Percentiles rank a stretch among this genome's conserved stretches.
phyloP scores from a whole-genome alignment of 208 protist species.

The Wallacemonas collosoma region DNA sequence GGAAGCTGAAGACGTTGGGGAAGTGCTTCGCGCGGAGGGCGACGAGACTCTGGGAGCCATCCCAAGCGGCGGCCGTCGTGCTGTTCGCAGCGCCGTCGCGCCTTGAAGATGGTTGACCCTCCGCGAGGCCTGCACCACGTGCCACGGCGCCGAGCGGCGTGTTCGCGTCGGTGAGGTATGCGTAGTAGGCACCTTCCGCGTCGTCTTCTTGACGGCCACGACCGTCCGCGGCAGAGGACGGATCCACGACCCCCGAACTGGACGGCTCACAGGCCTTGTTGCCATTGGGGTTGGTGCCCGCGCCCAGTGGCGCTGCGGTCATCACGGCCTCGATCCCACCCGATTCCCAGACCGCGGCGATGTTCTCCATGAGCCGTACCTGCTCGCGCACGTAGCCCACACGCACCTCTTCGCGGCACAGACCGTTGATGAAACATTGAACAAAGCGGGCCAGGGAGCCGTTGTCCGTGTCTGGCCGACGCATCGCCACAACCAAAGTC shows the following conservation, averaged over 20 bases:
- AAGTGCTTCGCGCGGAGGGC: not conserved
- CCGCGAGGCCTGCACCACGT: not conserved
- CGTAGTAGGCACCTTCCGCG: slow-evolving; percentile 1
- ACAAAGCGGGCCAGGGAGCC: slow-evolving; percentile 67
- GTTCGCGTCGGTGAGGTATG: slow-evolving; percentile 3
- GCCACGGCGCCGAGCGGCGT: not conserved
- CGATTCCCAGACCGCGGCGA: slow-evolving; percentile 39
- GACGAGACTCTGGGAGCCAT: not conserved
- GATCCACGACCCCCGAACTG: not conserved
- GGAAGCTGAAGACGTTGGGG: slow-evolving; percentile 13
- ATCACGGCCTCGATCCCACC: slow-evolving; percentile 23
- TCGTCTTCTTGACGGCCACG: not conserved
- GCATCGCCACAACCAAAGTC: slow-evolving; percentile 79
- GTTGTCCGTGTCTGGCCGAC: slow-evolving; percentile 59
- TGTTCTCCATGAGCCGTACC: slow-evolving; percentile 47
- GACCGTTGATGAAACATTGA: slow-evolving; percentile 82
- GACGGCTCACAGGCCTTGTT: not conserved
- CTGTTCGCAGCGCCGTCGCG: not conserved
- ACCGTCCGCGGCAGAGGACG: not conserved
- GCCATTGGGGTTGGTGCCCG: not conserved
- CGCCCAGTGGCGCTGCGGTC: slow-evolving; percentile 19
- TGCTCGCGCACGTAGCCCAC: slow-evolving; percentile 58
- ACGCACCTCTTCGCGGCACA: slow-evolving; percentile 75
- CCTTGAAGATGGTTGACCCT: not conserved
- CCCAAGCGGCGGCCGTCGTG: not conserved